Evolutionary conservation across 768 basidiomycete species (phyloP).

Genomic region (Roridomyces roridus): DNA sequence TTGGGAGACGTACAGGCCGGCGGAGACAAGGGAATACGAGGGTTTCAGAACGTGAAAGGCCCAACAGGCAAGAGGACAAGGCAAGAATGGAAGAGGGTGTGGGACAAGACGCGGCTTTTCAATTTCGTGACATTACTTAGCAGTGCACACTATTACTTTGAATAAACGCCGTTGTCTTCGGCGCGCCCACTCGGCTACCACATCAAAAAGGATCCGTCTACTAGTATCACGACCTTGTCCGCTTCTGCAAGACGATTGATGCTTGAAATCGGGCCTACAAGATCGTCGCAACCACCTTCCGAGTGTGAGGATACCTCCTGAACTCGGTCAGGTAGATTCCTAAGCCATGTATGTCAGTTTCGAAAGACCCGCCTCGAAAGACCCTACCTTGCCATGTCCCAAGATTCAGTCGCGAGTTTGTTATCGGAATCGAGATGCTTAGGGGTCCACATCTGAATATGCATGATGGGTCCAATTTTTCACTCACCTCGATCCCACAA

Average conservation of each 20-base stretch:
- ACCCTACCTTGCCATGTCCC: conserved; percentile 91
- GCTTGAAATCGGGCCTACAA: conserved; percentile 39
- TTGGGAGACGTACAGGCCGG: too few relatives aligned
- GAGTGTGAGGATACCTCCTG: conserved; percentile 66
- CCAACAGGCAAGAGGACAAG: too few relatives aligned
- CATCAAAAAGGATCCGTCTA: not conserved
- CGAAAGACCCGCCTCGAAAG: not conserved
- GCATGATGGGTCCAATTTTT: too few relatives aligned
- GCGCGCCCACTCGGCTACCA: too few relatives aligned
- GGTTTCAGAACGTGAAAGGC: too few relatives aligned
- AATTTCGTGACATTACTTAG: too few relatives aligned
- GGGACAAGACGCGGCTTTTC: too few relatives aligned
- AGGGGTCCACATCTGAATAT: too few relatives aligned
- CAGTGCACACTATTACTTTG: too few relatives aligned
- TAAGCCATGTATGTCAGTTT: not conserved
- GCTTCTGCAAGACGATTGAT: not conserved
- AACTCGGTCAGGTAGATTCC: conserved; percentile 87
- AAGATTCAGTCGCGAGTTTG: conserved; percentile 75
- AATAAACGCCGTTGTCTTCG: too few relatives aligned
- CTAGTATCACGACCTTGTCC: not conserved
- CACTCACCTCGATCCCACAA: conserved; percentile 71
- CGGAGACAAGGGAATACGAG: too few relatives aligned
- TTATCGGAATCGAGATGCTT: conserved; percentile 80
- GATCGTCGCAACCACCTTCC: conserved; percentile 82
- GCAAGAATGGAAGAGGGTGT: not conserved